phyloP scores from a whole-genome alignment of 2,329 filamentous ascomycete species.

The Venturia pyrina region DNA sequence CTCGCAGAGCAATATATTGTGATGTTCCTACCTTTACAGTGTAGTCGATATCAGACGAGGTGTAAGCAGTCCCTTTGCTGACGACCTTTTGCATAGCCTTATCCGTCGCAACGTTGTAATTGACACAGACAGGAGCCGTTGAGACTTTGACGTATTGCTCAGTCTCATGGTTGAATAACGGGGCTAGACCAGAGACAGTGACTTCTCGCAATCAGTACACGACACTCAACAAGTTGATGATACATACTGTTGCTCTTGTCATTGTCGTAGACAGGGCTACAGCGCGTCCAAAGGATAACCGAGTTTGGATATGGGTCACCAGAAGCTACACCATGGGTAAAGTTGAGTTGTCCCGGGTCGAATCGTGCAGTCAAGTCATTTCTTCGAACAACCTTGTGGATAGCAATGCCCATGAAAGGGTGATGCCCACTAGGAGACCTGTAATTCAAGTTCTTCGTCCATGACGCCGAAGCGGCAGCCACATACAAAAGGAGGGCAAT shows the following conservation, averaged over 20 bases:
- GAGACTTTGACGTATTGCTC: slow-evolving; percentile 35
- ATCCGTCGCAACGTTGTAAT: slow-evolving; percentile 50
- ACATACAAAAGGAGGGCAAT: neutral
- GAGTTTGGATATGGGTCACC: slow-evolving; percentile 36
- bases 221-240: neutral
- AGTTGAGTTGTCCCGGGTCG: slow-evolving; percentile 42
- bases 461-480: slow-evolving; percentile 18
- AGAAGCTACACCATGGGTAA: slow-evolving; percentile 50
- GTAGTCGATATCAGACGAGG: slow-evolving; percentile 64
- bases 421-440: slow-evolving; percentile 56
- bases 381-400: slow-evolving; percentile 50
- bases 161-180: slow-evolving; percentile 45
- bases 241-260: slow-evolving; percentile 27
- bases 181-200: slow-evolving; percentile 47
- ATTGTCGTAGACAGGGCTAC: slow-evolving; percentile 29
- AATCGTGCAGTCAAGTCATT: slow-evolving; percentile 36
- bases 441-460: slow-evolving; percentile 52
- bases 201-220: slow-evolving; percentile 11
- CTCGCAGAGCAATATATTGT: slow-evolving; percentile 51
- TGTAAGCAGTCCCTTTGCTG: slow-evolving; percentile 52
- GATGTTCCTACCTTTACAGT: slow-evolving; percentile 50
- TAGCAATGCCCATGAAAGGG: slow-evolving; percentile 52
- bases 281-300: slow-evolving; percentile 33
- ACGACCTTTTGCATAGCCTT: slow-evolving; percentile 39
- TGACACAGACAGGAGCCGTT: slow-evolving; percentile 55